Base-by-base conservation (phyloP, 768 basidiomycete genomes). In the Suillus cothurnatus region DNA sequence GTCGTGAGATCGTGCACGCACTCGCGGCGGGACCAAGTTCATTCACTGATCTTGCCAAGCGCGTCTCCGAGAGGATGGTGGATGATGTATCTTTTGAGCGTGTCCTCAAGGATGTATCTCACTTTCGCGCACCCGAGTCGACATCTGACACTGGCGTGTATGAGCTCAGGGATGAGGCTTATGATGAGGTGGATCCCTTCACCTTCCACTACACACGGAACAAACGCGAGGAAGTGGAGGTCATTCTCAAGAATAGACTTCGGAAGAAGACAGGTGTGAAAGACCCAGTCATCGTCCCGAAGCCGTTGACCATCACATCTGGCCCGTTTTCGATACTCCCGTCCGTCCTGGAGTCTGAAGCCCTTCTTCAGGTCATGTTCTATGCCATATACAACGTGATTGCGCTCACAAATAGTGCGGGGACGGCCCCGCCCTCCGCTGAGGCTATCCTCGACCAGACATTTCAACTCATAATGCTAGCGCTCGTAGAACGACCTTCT, bases 131-230 rank as follows among this genome's bases (percentile, higher is more conserved):
- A 2, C 96, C 97, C 0, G 93, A 93, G 72, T 84, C 85, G 0
- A 86, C 86, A 1, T 81, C 88, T 2, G 95, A 97, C 69, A 84
- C 84, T 0, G 97, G 97, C 0, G 78, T 87, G n/a, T 99, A 98
- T 77, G 90, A 95, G 66, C 86, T 99, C 61, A 91, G 89, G 74
- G 88, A 94, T 55, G 92, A 91, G 69, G 82, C 81, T 23, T 95
- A 87, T 75, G 90, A 89, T 66, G 92, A 97, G 68, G 91, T 98
- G 68, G 92, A 98, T 71, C 95, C 96, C 0, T 97, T 95, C 79
- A 97, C 96, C 81, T 93, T 91, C 73, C 96, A 98, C 73, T 98
- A 97, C 75, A 91, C 93, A 19, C 85, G 96, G 47, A 99, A 99
- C 78, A 90, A 94, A 70, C 86, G 95, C 47, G 94, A 97, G 71